A percentile compares a stretch with the other conserved stretches of the same genome.
These are phyloP conservation scores for Tetragonia tetragonoides DNA, from an alignment of 148 eudicot species.

Conservation along the genomic window DNA sequence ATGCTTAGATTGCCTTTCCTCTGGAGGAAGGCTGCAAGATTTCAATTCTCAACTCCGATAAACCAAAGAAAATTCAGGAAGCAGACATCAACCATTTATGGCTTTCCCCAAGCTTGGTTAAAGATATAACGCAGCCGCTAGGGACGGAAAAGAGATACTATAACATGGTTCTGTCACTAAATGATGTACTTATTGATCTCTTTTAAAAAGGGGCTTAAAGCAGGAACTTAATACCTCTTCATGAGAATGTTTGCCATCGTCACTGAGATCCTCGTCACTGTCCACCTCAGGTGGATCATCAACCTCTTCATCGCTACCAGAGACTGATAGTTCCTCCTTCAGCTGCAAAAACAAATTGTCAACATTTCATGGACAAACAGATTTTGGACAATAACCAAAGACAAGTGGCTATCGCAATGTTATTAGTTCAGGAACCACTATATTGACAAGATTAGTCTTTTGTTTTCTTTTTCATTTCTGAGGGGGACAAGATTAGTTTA, in stretches of 20 bases:
- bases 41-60: neutral
- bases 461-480: too few relatives aligned
- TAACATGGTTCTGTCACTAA: neutral
- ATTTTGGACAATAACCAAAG: neutral
- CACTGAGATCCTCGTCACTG: conserved; percentile 85
- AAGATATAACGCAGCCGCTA: neutral
- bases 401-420: neutral
- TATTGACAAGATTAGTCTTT: neutral
- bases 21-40: neutral
- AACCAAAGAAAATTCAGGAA: neutral
- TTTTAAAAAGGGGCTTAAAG: neutral
- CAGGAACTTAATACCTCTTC: conserved; percentile 64
- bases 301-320: conserved; percentile 92
- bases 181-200: neutral
- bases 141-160: neutral
- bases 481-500: neutral
- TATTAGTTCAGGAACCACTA: neutral
- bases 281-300: conserved; percentile 70
- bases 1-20: neutral
- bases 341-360: conserved; percentile 41
- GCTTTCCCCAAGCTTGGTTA: neutral
- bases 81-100: neutral
- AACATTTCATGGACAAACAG: neutral
- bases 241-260: conserved; percentile 44
- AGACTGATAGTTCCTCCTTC: conserved; percentile 72